Conservation (phyloP, 768 basidiomycete genomes). For the Lentinula guzmanii region DNA sequence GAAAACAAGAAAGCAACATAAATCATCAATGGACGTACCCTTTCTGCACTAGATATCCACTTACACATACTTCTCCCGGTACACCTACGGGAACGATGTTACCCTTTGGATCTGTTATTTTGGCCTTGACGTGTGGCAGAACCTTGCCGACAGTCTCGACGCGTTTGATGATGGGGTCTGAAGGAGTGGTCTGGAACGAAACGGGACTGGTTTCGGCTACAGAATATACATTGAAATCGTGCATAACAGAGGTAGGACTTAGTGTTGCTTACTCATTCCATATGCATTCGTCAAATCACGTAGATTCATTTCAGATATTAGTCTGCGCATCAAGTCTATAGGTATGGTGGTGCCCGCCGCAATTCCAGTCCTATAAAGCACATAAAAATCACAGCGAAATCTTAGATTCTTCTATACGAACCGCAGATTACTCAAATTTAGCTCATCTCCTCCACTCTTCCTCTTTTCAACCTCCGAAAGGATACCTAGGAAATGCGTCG, state of each 20-base stretch:
- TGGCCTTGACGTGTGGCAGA: constrained; percentile 74
- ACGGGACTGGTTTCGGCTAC: constrained; percentile 81
- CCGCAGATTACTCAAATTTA: constrained; percentile 53
- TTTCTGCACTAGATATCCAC: constrained; percentile 77
- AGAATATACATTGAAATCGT: background rate
- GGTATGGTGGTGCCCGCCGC: constrained; percentile 78
- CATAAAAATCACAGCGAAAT: constrained; percentile 16
- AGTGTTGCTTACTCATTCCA: constrained; percentile 69
- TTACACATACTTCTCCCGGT: constrained; percentile 68
- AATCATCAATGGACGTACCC: constrained; percentile 36
- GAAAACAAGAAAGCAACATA: background rate
- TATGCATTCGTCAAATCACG: constrained; percentile 72
- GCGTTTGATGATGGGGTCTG: constrained; percentile 65
- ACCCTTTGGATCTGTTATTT: constrained; percentile 54
- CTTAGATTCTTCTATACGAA: constrained; percentile 19
- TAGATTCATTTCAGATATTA: constrained; percentile 64
- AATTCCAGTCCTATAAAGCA: constrained; percentile 55
- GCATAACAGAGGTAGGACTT: background rate
- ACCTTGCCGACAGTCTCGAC: constrained; percentile 79
- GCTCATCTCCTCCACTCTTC: constrained; percentile 31
- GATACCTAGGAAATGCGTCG: constrained; percentile 79
- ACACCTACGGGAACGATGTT: constrained; percentile 64
- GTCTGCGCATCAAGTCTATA: constrained; percentile 69
- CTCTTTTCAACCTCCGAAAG: constrained; percentile 60
- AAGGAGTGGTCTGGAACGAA: constrained; percentile 72